These are phyloP conservation scores for Suillus lakei DNA, from an alignment of 768 basidiomycete genomes.

Conservation along the genomic window DNA sequence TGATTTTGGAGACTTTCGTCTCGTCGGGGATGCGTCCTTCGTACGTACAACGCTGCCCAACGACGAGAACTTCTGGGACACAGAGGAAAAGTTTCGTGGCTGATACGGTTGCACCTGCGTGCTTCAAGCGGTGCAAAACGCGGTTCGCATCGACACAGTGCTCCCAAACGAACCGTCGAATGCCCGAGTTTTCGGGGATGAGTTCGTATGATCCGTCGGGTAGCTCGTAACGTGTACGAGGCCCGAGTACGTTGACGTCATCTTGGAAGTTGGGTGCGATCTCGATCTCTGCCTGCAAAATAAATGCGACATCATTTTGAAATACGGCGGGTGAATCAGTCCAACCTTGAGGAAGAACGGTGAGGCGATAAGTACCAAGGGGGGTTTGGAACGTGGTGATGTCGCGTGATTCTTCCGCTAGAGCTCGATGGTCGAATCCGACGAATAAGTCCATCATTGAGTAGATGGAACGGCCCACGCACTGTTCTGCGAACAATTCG, in stretches of 20 bases:
- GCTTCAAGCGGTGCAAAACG: slow-evolving; percentile 37
- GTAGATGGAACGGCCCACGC: too few relatives aligned
- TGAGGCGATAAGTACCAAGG: too few relatives aligned
- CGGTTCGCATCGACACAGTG: slow-evolving; percentile 41
- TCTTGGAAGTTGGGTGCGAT: too few relatives aligned
- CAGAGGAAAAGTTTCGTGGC: slow-evolving; percentile 39
- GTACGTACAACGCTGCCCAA: slow-evolving; percentile 32
- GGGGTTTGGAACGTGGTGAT: too few relatives aligned
- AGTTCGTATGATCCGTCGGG: slow-evolving; percentile 13
- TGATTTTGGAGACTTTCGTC: slow-evolving; percentile 11
- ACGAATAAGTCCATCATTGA: too few relatives aligned
- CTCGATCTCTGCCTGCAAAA: background rate
- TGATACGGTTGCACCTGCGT: slow-evolving; percentile 42
- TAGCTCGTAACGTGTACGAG: too few relatives aligned
- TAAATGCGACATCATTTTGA: background rate
- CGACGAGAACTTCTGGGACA: slow-evolving; percentile 20
- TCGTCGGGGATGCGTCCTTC: slow-evolving; percentile 34
- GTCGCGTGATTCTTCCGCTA: too few relatives aligned
- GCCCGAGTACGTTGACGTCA: too few relatives aligned
- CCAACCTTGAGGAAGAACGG: slow-evolving; percentile 35
- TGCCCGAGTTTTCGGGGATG: slow-evolving; percentile 19
- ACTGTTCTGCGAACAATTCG: too few relatives aligned
- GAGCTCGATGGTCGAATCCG: too few relatives aligned
- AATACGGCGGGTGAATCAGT: slow-evolving; percentile 11
- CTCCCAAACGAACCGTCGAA: slow-evolving; percentile 32